A percentile compares a stretch with the other conserved stretches of the same genome.
Evolutionary conservation across 768 basidiomycete species (phyloP).

Genomic region (Macrolepiota albuminosa): DNA sequence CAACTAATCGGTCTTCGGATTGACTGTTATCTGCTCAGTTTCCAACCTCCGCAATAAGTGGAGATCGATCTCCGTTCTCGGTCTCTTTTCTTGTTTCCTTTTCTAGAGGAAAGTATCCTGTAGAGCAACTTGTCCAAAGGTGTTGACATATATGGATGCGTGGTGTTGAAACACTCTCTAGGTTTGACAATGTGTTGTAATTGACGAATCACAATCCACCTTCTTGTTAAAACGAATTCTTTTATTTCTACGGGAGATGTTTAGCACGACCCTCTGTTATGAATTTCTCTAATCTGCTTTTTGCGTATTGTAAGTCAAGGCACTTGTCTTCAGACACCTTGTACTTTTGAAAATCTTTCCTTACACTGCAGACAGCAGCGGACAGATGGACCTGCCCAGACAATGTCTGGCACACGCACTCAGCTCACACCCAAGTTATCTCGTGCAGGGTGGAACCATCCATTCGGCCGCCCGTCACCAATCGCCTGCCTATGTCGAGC

Average conservation of each 20-base stretch:
- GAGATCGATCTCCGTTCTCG: slow-evolving; percentile 1
- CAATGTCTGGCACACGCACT: too few species aligned
- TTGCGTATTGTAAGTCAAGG: too few species aligned
- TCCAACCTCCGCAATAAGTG: slow-evolving; percentile 46
- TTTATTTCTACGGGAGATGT: not conserved
- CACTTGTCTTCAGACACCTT: too few species aligned
- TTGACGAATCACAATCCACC: slow-evolving; percentile 8
- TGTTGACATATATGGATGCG: slow-evolving; percentile 9
- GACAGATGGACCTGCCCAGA: too few species aligned
- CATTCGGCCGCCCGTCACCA: too few species aligned
- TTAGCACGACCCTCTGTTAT: not conserved
- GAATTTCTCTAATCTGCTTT: not conserved
- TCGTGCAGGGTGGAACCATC: too few species aligned
- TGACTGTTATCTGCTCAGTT: slow-evolving; percentile 24
- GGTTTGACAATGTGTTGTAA: slow-evolving; percentile 11
- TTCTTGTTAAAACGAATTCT: slow-evolving; percentile 9
- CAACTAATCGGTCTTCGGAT: not conserved
- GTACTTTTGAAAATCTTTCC: too few species aligned
- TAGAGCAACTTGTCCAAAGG: slow-evolving; percentile 12
- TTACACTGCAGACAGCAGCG: too few species aligned
- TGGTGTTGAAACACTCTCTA: slow-evolving; percentile 11
- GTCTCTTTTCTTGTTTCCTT: not conserved
- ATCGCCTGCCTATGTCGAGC: too few species aligned
- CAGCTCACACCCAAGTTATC: too few species aligned
- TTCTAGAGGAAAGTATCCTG: not conserved